Evolutionary conservation across 1,139 yeast species (phyloP).

Genomic region (Magnusiomyces clavatus): DNA sequence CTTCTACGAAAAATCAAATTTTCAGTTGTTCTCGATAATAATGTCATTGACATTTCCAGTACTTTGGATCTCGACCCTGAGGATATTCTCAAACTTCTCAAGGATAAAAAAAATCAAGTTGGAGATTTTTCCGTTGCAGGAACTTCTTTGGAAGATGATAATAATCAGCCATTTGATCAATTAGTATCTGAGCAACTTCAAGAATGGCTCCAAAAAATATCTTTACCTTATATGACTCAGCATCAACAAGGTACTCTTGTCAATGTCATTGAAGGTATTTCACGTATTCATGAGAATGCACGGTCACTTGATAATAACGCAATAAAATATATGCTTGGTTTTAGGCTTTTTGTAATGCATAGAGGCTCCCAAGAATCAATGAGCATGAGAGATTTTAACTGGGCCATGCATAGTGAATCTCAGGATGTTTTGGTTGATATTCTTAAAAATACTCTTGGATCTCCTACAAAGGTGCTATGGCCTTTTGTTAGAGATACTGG

Average conservation of each 20-base stretch:
- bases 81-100: constrained; percentile 9
- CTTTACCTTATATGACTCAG: constrained; percentile 76
- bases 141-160: constrained; percentile 23
- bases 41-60: constrained; percentile 24
- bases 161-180: constrained; percentile 39
- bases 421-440: constrained; percentile 56
- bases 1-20: constrained; percentile 46
- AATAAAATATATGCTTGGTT: constrained; percentile 60
- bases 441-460: constrained; percentile 39
- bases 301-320: constrained; percentile 65
- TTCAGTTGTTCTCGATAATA: constrained; percentile 34
- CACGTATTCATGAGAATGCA: constrained; percentile 44
- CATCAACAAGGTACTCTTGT: constrained; percentile 85
- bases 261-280: constrained; percentile 57
- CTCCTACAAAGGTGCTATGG: constrained; percentile 47
- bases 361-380: constrained; percentile 42
- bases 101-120: background rate
- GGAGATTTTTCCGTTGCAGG: no score
- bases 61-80: constrained; percentile 18
- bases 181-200: constrained; percentile 44
- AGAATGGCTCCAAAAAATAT: constrained; percentile 53
- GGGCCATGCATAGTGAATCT: constrained; percentile 83
- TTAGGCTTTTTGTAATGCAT: constrained; percentile 58
- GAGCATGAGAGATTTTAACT: constrained; percentile 71
- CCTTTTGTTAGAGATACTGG: constrained; percentile 52